Evolutionary conservation across 139 green algal species (phyloP), one percentile per base, ranked within the genome.

Genomic region (Chlorella ohadii): DNA sequence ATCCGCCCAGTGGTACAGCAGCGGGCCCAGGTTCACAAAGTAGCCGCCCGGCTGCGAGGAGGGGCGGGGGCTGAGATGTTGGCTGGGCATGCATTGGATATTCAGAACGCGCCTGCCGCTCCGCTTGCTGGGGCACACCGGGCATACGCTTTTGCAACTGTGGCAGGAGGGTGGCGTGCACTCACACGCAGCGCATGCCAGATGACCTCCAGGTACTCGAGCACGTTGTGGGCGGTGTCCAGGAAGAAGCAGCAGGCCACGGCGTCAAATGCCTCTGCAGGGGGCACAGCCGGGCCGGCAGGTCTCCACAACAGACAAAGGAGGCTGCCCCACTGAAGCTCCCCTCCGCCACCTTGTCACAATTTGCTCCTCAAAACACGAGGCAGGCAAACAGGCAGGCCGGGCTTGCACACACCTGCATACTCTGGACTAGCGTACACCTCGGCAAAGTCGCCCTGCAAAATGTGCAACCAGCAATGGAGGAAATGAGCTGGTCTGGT

Each of bases 171-270:
- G n/a, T n/a, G n/a, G n/a, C n/a, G n/a, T n/a, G n/a, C n/a, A n/a
- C n/a, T n/a, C n/a, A n/a, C n/a, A n/a, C n/a, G n/a, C n/a, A n/a
- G n/a, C n/a, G n/a, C n/a, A n/a, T 59, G 33, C 27, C 38, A 73
- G 59, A 96, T 92, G 65, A 94, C 86, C 82, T 98, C 93, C 64
- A 99, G 81, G 89, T 99, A 99, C 61, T 96, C 86, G 25, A 99
- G 82, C n/a, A 99, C 88, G 86, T 99, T 99, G 92, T 98, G 97
- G 0, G 97, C 96, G 0, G 97, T 99, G 92, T 99, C 97, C 15
- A 99, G 91, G 93, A 99, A 99, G 89, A 99, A 99, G 88, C 95
- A 98, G 23, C 95, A 99, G 36, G 90, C 93, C 38, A 99, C 96
- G 6, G 77, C 86, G 81, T 99, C 97, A 86, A 97, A 99, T 15